These are phyloP conservation scores for Spergularia bocconei DNA, from an alignment of 148 eudicot species.

Conservation along the genomic window DNA sequence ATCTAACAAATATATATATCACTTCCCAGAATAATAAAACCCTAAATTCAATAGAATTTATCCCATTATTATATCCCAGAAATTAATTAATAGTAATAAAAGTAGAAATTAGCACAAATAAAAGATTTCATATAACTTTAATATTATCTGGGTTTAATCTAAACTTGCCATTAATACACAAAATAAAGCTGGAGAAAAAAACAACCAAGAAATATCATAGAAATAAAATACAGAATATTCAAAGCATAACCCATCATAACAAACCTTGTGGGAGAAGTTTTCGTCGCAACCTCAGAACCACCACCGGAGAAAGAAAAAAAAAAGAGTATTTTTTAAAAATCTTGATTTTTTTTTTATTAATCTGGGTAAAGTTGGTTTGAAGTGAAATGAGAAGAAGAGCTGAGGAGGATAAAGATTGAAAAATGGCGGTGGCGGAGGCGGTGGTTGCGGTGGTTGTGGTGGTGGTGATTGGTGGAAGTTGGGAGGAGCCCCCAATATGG, in stretches of 20 bases:
- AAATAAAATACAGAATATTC: neutral
- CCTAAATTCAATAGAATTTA: constrained; percentile 14
- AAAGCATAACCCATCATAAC: neutral
- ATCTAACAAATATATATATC: constrained; percentile 17
- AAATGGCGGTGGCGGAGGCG: neutral
- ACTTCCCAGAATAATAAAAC: constrained; percentile 11
- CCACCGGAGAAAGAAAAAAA: neutral
- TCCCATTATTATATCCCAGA: neutral
- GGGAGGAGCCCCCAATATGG: neutral
- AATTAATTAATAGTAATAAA: neutral
- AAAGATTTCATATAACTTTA: neutral
- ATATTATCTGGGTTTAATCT: constrained; percentile 16
- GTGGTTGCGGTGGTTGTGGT: neutral
- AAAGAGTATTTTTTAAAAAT: neutral
- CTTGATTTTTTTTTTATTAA: neutral
- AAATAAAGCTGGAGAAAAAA: constrained; percentile 13
- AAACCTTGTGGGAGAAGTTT: constrained; percentile 12
- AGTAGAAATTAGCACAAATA: neutral
- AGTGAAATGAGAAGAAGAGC: neutral
- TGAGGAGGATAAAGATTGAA: neutral
- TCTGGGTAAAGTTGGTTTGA: neutral
- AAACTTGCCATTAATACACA: constrained; percentile 4
- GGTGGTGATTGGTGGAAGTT: constrained; percentile 1
- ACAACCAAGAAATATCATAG: neutral
- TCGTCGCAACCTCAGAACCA: neutral